Percentiles rank a stretch among this genome's conserved stretches.
Evolutionary conservation across 1,284 basidiomycete genomes (phyloP).

Genomic region (Apiotrichum akiyoshidainum): DNA sequence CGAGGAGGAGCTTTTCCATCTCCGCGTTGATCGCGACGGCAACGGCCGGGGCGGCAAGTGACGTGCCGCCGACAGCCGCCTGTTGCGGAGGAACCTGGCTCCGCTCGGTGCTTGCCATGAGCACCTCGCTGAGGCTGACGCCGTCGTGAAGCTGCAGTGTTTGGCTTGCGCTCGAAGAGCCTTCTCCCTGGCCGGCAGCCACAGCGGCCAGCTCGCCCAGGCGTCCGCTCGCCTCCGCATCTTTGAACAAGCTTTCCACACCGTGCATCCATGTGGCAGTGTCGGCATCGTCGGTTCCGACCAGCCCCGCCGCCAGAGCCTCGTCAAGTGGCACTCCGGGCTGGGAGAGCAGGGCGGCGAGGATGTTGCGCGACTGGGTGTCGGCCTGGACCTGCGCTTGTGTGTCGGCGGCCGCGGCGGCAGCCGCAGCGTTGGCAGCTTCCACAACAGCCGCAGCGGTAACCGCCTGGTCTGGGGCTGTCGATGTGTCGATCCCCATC

Average conservation of each 20-base stretch:
- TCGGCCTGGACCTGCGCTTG: slow-evolving; percentile 22
- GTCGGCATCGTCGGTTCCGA: slow-evolving; percentile 24
- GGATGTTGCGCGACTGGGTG: slow-evolving; percentile 37
- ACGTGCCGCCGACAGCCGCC: not conserved
- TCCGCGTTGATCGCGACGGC: slow-evolving; percentile 40
- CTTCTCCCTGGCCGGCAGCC: slow-evolving; percentile 30
- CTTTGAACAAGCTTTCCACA: slow-evolving; percentile 37
- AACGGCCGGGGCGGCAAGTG: slow-evolving; percentile 17
- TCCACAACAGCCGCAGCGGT: not conserved
- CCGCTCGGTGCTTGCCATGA: not conserved
- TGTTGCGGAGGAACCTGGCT: not conserved
- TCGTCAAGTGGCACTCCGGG: slow-evolving; percentile 18
- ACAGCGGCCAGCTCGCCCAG: slow-evolving; percentile 44
- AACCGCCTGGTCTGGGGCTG: not conserved
- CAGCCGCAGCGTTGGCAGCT: slow-evolving; percentile 6
- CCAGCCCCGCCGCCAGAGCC: slow-evolving; percentile 25
- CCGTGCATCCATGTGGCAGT: slow-evolving; percentile 37
- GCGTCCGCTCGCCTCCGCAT: slow-evolving; percentile 34
- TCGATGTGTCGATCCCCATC: not conserved
- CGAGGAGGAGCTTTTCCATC: slow-evolving; percentile 39
- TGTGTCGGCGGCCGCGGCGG: not conserved
- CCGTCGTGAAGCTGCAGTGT: not conserved
- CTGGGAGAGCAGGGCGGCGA: slow-evolving; percentile 37
- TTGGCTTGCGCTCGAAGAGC: not conserved
- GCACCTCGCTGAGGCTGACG: not conserved